Base-by-base conservation (phyloP, 306 rosid species). In the Bauhinia variegata region DNA sequence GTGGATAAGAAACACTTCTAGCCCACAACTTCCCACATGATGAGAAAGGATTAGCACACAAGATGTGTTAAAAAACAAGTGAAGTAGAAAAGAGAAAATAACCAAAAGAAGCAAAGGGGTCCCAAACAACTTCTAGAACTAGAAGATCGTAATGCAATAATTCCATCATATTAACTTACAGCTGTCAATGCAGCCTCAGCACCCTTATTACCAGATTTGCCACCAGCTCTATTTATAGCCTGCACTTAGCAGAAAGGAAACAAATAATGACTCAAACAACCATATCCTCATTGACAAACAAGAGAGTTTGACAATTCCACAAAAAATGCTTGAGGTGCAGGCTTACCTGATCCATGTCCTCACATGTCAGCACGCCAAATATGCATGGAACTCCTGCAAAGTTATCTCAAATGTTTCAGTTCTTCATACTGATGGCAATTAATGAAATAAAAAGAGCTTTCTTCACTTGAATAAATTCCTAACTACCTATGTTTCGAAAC, bases 191-290 rank as follows among this genome's bases (percentile, higher is more conserved):
- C 98, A 81, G 88, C 74, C 79, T 89, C 98, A 11, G 96, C 80
- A 15, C 98, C 98, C 81, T 93, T 93, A 75, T 93, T 89, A 62
- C 98, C 98, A 61, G 88, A 76, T 83, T 93, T 93, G 17, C 96
- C 98, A 48, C 98, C 96, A 70, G 98, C 96, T 74, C 96, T 84
- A 63, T 92, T 86, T 54, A 92, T 71, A 67, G 96, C 98, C 98
- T 92, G 65, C 68, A 72, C 14, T 67, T 57, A 30, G 55, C 37
- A 67, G 60, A 68, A 76, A 65, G 60, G 0, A 1, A 75, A 31
- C n/a, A n/a, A n/a, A n/a, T 32, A 75, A 16, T 58, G 28, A 70
- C 3, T 0, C 0, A 41, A 14, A 12, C 31, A 12, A n/a, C n/a
- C 48, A n/a, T 55, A 41, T n/a, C 46, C 32, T 53, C 57, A 56